Conservation (phyloP, 2,329 filamentous ascomycete species). For the Colletotrichum noveboracense region DNA sequence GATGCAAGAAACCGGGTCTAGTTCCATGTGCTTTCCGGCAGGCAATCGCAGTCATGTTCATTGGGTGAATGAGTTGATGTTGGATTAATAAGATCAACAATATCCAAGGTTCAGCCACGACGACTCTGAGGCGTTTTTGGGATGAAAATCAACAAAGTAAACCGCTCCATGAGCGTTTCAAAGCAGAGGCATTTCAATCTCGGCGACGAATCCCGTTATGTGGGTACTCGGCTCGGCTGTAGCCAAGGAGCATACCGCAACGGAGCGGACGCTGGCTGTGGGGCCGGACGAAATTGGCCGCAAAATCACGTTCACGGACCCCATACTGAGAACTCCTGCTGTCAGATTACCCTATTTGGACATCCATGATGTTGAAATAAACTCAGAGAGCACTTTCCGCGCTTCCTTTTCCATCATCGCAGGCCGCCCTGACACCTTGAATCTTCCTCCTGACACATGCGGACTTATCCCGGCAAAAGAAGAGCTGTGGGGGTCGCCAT, state of each 20-base stretch:
- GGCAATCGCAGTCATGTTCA: too few species aligned
- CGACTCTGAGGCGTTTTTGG: too few species aligned
- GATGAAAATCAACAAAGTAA: constrained; percentile 20
- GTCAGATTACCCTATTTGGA: neutral
- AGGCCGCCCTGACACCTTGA: neutral
- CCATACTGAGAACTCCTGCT: neutral
- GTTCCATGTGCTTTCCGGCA: accelerated
- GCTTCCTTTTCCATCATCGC: neutral
- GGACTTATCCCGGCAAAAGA: neutral
- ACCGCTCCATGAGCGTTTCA: constrained; percentile 24
- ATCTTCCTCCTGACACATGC: neutral
- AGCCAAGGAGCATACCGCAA: neutral
- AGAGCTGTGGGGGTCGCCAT: neutral
- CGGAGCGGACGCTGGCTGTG: neutral
- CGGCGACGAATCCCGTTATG: neutral
- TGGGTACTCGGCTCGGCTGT: neutral
- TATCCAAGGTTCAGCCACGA: too few species aligned
- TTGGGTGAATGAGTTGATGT: accelerated
- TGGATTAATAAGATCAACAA: too few species aligned
- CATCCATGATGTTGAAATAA: neutral
- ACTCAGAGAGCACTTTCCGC: neutral
- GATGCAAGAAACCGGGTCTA: too few species aligned
- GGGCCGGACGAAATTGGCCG: neutral
- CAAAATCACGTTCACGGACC: neutral
- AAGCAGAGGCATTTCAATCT: constrained; percentile 2